These are phyloP conservation scores for Maudiozyma serrabonitensis DNA, from an alignment of 805 yeast species.

Conservation along the genomic window DNA sequence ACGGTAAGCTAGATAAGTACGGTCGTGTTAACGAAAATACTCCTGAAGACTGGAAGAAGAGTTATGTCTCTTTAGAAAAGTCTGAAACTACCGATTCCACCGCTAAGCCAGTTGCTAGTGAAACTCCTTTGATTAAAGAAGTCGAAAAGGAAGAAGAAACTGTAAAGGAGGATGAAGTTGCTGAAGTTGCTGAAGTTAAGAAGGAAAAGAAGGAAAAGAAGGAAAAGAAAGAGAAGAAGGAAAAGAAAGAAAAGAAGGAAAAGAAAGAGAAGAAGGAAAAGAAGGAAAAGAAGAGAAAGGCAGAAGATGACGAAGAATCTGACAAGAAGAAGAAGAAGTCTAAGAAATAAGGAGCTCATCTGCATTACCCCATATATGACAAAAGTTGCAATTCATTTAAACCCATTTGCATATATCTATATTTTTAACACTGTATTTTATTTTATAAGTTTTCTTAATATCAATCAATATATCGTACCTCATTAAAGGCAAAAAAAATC, in stretches of 20 bases:
- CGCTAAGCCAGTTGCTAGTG: slow-evolving; percentile 22
- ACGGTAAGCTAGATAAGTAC: slow-evolving; percentile 91
- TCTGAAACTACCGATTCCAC: slow-evolving; percentile 26
- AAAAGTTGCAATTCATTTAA: not conserved
- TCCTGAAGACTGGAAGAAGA: slow-evolving; percentile 84
- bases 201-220: slow-evolving; percentile 41
- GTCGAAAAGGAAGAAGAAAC: slow-evolving; percentile 37
- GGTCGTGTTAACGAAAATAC: slow-evolving; percentile 92
- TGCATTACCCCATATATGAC: not conserved
- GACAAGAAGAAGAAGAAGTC: slow-evolving; percentile 34
- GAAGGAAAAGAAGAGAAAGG: slow-evolving; percentile 28
- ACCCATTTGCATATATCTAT: not conserved
- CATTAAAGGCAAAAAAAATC: not conserved
- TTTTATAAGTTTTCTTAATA: not conserved
- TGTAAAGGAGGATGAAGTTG: slow-evolving; percentile 38
- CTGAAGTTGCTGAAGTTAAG: slow-evolving; percentile 55
- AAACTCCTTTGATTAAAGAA: slow-evolving; percentile 34
- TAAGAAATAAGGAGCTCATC: slow-evolving; percentile 27
- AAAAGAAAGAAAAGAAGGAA: slow-evolving; percentile 45
- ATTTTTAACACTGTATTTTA: slow-evolving; percentile 1
- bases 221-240: slow-evolving; percentile 42
- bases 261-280: slow-evolving; percentile 38
- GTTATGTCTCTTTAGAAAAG: slow-evolving; percentile 60
- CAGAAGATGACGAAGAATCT: slow-evolving; percentile 24
- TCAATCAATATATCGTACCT: not conserved